Evolutionary conservation across 2,329 filamentous ascomycete species (phyloP).

Genomic region (Trichoderma asperellum): DNA sequence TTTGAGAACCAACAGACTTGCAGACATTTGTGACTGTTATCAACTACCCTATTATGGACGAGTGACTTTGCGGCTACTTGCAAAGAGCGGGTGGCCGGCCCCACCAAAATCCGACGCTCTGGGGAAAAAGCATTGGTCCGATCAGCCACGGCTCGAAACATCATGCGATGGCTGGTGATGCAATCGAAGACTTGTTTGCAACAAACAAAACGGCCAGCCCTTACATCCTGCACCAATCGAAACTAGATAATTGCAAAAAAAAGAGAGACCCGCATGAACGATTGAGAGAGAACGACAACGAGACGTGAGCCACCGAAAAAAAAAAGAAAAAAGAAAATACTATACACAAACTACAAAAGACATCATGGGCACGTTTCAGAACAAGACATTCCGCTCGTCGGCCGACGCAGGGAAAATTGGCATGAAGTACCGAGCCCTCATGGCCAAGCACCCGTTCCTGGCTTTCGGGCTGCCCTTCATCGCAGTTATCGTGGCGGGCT

Average conservation of each 20-base stretch:
- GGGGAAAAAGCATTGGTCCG: constrained; percentile 23
- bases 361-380: constrained; percentile 60
- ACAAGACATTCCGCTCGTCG: constrained; percentile 71
- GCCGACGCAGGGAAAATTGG: constrained; percentile 71
- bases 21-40: not conserved
- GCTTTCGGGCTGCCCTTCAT: constrained; percentile 95
- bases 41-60: not conserved
- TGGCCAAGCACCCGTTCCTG: constrained; percentile 82
- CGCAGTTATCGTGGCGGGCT: constrained; percentile 83
- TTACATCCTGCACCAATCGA: not conserved
- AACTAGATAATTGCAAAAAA: not conserved
- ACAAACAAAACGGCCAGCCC: not conserved
- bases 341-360: not conserved
- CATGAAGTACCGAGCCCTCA: constrained; percentile 72
- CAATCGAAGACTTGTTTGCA: not conserved
- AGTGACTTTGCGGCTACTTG: not conserved
- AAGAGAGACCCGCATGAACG: not conserved
- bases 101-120: constrained; percentile 20
- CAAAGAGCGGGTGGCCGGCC: constrained; percentile 11
- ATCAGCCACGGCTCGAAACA: constrained; percentile 9
- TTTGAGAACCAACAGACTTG: not conserved
- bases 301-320: not conserved
- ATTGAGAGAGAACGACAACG: not conserved
- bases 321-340: not conserved
- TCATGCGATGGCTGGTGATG: constrained; percentile 12